A percentile compares a stretch with the other conserved stretches of the same genome.
Conservation (phyloP, 257 asterid genomes). For the Primulina huaijiensis region DNA sequence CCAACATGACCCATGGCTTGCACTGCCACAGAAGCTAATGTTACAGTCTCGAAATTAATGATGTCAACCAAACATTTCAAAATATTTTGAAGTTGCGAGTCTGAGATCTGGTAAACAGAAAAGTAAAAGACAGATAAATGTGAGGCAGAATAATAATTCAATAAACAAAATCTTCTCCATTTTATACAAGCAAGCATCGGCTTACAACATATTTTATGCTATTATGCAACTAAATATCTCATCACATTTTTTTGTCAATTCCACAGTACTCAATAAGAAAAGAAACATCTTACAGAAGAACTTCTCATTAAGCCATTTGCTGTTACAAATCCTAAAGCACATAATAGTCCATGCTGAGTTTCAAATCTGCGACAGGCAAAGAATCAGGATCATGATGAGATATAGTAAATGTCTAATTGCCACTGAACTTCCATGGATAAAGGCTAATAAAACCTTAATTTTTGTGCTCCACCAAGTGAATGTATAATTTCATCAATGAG, state of each 20-base stretch:
- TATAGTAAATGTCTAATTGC: conserved; percentile 17
- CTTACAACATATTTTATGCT: conserved; percentile 9
- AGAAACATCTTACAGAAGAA: conserved; percentile 64
- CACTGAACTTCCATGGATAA: conserved; percentile 14
- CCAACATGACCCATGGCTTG: conserved; percentile 98
- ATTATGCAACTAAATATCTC: not conserved
- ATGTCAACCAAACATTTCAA: conserved; percentile 73
- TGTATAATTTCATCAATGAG: conserved; percentile 61
- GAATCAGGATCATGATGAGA: conserved; percentile 20
- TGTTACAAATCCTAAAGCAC: conserved; percentile 83
- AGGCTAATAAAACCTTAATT: conserved; percentile 57
- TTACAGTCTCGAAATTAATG: conserved; percentile 56
- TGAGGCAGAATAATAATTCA: conserved; percentile 20
- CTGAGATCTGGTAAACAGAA: conserved; percentile 58
- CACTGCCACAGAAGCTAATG: conserved; percentile 86
- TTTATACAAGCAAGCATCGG: conserved; percentile 5
- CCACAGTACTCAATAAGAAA: conserved; percentile 8
- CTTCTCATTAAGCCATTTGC: conserved; percentile 72
- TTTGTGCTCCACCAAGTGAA: conserved; percentile 57
- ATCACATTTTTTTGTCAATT: not conserved
- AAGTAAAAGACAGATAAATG: conserved; percentile 22
- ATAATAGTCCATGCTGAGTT: conserved; percentile 72
- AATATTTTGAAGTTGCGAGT: conserved; percentile 64
- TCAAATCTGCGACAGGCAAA: conserved; percentile 61
- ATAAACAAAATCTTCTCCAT: conserved; percentile 19